A percentile compares a stretch with the other conserved stretches of the same genome.
phyloP scores from a whole-genome alignment of 2,329 filamentous ascomycete genomes.

The Leptodontidium sp. region DNA sequence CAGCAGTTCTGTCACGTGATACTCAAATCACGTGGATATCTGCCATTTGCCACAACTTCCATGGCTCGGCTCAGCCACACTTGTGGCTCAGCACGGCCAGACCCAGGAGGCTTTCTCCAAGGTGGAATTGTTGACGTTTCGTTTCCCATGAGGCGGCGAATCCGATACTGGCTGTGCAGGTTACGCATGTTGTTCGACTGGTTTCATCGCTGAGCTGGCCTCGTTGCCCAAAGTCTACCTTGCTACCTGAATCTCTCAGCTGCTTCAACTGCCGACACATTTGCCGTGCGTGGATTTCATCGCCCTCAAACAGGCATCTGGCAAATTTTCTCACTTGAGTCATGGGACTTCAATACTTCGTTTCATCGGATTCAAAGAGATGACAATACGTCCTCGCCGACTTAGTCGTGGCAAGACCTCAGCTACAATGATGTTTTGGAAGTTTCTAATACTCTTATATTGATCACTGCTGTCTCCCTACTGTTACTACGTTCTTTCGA shows the following conservation, averaged over 20 bases:
- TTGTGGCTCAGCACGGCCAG: background rate
- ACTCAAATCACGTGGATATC: background rate
- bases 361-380: background rate
- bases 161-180: conserved; percentile 11
- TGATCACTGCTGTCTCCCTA: too few species aligned
- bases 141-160: background rate
- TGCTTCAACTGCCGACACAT: conserved; percentile 6
- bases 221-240: background rate
- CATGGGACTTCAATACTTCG: background rate
- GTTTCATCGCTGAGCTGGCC: background rate
- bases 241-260: conserved; percentile 13
- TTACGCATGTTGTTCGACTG: background rate
- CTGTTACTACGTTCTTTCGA: too few species aligned
- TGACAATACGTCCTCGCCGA: background rate
- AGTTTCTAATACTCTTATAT: too few species aligned
- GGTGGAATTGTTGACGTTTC: background rate
- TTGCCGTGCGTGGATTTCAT: background rate
- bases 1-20: background rate
- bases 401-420: background rate
- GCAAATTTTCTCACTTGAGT: background rate
- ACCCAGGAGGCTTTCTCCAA: conserved; percentile 1
- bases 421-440: background rate
- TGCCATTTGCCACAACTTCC: background rate
- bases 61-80: conserved; percentile 12
- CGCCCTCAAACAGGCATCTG: background rate